A percentile compares a stretch with the other conserved stretches of the same genome.
These are phyloP conservation scores for Coix lacrymajobi DNA, from an alignment of 176 grass and related monocot genomes.

Conservation along the genomic window DNA sequence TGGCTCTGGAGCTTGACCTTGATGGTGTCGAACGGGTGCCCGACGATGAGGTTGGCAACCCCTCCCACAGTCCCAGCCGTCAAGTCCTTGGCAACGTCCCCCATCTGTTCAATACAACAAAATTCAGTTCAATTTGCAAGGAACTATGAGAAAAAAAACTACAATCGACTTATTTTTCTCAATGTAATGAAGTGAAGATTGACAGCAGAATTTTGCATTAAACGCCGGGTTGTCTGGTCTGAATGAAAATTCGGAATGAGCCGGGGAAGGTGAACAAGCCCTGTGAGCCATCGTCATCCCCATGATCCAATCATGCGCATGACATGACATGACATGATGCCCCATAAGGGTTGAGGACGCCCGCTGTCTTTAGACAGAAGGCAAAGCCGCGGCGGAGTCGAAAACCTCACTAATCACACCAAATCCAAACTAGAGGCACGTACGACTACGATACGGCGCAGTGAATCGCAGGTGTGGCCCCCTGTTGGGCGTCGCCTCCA, in stretches of 20 bases:
- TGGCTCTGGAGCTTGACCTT: conserved; percentile 98
- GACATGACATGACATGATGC: background rate
- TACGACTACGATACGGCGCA: background rate
- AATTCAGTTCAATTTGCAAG: background rate
- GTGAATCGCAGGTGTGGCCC: too few relatives aligned
- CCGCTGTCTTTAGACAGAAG: too few relatives aligned
- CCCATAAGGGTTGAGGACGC: background rate
- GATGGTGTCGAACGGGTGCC: conserved; percentile 92
- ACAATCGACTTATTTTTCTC: background rate
- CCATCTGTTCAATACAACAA: conserved; percentile 42
- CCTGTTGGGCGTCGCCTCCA: background rate
- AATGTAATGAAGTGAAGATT: background rate
- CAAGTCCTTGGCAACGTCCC: conserved; percentile 75
- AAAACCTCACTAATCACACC: too few relatives aligned
- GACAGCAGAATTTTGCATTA: background rate
- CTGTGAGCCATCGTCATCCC: background rate
- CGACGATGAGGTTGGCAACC: conserved; percentile 65
- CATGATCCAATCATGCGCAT: background rate
- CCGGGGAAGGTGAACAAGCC: background rate
- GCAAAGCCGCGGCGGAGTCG: background rate
- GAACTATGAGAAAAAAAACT: background rate
- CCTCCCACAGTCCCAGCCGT: conserved; percentile 68
- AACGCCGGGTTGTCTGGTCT: background rate
- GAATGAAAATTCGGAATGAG: background rate
- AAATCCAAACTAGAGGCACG: background rate